A percentile compares a stretch with the other conserved stretches of the same genome.
Evolutionary conservation across 306 rosid genomes (phyloP).

Genomic region (Gastrolobium villosum): DNA sequence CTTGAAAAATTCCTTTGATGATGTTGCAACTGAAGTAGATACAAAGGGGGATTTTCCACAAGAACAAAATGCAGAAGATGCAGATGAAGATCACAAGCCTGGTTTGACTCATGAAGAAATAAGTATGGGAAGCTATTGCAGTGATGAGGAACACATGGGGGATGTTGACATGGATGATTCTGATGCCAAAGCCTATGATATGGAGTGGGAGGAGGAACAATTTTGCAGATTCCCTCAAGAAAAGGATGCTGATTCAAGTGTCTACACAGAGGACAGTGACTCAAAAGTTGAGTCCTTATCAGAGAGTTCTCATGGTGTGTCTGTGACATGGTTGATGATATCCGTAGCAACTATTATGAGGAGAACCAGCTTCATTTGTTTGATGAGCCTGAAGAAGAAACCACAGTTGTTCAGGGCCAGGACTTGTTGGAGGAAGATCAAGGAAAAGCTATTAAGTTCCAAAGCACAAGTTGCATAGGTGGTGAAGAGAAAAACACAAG

Average conservation of each 20-base stretch:
- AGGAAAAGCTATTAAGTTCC: background rate
- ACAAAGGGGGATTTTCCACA: conserved; percentile 17
- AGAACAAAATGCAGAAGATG: conserved; percentile 43
- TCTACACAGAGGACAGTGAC: no score
- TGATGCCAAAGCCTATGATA: conserved; percentile 51
- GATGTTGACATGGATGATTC: conserved; percentile 48
- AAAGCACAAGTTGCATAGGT: conserved; percentile 4
- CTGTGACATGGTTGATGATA: conserved; percentile 24
- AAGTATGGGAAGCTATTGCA: conserved; percentile 52
- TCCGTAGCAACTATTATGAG: conserved; percentile 29
- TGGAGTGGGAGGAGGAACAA: conserved; percentile 68
- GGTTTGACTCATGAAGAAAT: conserved; percentile 54
- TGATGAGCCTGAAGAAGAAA: conserved; percentile 27
- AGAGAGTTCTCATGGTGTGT: no score
- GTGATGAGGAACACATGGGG: conserved; percentile 50
- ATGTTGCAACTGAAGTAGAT: conserved; percentile 40
- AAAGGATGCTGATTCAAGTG: no score
- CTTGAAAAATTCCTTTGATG: conserved; percentile 32
- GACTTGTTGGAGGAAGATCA: conserved; percentile 30
- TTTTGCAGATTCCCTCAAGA: conserved; percentile 38
- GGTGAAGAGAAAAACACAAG: conserved; percentile 40
- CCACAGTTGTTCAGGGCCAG: background rate
- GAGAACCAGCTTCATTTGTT: conserved; percentile 16
- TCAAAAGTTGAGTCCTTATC: no score
- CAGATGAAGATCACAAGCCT: conserved; percentile 39